Evolutionary conservation across 305 asterid species (phyloP), one percentile per base, ranked within the genome.

Genomic region (Plantago rigida): DNA sequence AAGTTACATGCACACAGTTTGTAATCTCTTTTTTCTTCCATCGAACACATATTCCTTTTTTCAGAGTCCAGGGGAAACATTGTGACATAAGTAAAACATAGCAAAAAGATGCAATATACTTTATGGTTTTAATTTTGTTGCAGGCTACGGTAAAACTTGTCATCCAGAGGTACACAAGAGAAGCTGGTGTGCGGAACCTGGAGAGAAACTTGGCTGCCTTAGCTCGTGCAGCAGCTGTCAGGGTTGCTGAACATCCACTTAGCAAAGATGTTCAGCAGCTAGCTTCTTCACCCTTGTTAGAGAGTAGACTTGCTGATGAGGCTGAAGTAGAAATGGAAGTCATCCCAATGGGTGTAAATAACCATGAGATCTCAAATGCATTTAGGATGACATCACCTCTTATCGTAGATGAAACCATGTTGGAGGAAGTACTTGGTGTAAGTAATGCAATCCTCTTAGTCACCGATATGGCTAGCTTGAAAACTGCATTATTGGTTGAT

Each of bases 261-360:
- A 73, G 87, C 81, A 85, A 89, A 78, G 88, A 85, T 71, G 93
- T 93, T 66, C 97, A 87, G 74, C 79, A 78, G 67, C 74, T 89
- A 70, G 75, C 95, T 69, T 36, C 44, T 36, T 85, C 99, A 57
- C 95, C 97, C 12, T 69, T 84, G 67, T 66, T 93, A 72, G 95
- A 81, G 64, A 79, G 83, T 69, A 87, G 92, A 74, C 81, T 93
- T 51, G 87, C 90, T 68, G 94, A 84, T 71, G 94, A 82, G 67
- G 92, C 92, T 74, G 99, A 89, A 77, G 94, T 89, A 64, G 99
- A 93, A 78, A 84, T 89, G 96, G 99, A 93, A 80, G 94, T 93
- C 63, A 89, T 93, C 55, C 96, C 95, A 28, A 87, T 93, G 76
- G 85, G 89, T 67, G 84, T 80, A 50, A 85, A 85, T 74, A 85